phyloP scores from a whole-genome alignment of 306 rosid species.

The Sophora flavescens region DNA sequence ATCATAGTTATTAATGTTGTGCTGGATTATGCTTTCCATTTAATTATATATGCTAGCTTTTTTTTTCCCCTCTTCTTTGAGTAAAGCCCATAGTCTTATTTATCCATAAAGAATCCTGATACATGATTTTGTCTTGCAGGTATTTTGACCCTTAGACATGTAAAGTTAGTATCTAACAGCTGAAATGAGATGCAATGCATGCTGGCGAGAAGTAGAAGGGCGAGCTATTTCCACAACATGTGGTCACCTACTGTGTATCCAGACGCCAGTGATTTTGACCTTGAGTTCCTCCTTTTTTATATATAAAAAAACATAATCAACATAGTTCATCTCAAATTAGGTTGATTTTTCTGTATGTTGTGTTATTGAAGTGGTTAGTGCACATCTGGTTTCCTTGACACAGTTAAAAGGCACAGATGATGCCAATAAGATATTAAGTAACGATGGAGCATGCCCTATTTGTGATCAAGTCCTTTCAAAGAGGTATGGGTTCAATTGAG shows the following conservation, averaged over 20 bases:
- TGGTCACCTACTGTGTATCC: conserved; percentile 96
- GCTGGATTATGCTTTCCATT: conserved; percentile 10
- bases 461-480: conserved; percentile 99
- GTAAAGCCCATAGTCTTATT: conserved; percentile 18
- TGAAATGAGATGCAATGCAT: conserved; percentile 98
- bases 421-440: conserved; percentile 90
- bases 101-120: conserved; percentile 37
- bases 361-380: conserved; percentile 38
- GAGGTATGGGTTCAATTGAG: conserved; percentile 62
- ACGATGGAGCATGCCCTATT: conserved; percentile 92
- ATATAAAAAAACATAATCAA: conserved; percentile 9
- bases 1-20: conserved; percentile 15
- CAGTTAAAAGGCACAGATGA: conserved; percentile 84
- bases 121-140: conserved; percentile 49
- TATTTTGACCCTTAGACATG: conserved; percentile 51
- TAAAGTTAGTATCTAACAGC: conserved; percentile 52
- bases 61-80: conserved; percentile 6
- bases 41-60: conserved; percentile 19
- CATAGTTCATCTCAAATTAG: conserved; percentile 36
- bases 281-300: conserved; percentile 4
- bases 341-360: conserved; percentile 25
- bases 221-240: conserved; percentile 93
- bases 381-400: conserved; percentile 57
- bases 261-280: conserved; percentile 15
- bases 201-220: conserved; percentile 99